Base-by-base conservation (phyloP, 1,284 basidiomycete species). In the Cryptococcus hybrid region DNA sequence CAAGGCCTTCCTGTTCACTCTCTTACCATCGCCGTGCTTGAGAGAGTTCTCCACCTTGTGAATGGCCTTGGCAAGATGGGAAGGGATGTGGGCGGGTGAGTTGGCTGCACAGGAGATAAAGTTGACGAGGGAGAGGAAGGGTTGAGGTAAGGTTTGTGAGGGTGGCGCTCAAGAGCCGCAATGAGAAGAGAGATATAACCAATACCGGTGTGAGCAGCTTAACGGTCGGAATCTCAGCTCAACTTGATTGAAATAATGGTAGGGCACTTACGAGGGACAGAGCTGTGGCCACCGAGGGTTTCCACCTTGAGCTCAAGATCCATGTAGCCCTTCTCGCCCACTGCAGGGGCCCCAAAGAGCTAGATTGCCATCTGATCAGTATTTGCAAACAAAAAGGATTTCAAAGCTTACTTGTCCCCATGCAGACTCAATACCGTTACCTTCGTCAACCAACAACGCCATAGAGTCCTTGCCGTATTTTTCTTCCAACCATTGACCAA, bases 261-360 rank as follows among this genome's bases (percentile, higher is more conserved):
- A 6, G 15, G 12, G 24, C n/a, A 15, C 39, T 74, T 60, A 36
- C 85, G 85, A 13, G 86, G 86, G 7, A 81, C 77, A 52, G 84
- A 86, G 4, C 85, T 86, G 70, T 88, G 87, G 0, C 88, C 87
- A 7, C 87, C 88, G 1, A 81, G 80, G 2, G 85, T 82, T 18
- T 80, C 67, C 13, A 87, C 82, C 13, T 80, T 76, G 43, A 87
- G 71, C 30, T 80, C 79, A 34, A 85, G 79, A 61, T 87, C 82
- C 44, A 85, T 61, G 64, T 84, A 84, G 0, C 87, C 87, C 69
- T 88, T 88, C 77, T 89, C 87, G 1, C 79, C 81, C 5, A 86
- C 81, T 5, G 79, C 81, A 2, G 84, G 85, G 0, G 78, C 67
- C 48, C 55, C 42, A 55, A 64, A 52, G 47, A 67, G 64, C 53